phyloP scores from a whole-genome alignment of 2,329 filamentous ascomycete genomes.

The Hypomyces rosellus region DNA sequence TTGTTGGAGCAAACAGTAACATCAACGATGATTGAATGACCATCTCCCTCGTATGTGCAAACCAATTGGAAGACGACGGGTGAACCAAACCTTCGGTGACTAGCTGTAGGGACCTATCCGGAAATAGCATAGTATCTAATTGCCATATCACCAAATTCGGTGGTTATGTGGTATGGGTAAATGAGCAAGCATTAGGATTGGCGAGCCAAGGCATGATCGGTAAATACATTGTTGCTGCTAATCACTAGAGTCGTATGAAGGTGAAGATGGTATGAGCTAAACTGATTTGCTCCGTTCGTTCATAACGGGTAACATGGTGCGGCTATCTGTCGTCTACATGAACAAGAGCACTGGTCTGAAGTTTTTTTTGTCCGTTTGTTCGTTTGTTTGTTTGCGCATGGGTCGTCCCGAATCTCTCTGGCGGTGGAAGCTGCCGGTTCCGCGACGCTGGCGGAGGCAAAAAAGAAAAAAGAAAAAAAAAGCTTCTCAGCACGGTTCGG shows the following conservation, averaged over 20 bases:
- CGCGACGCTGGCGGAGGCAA: conserved; percentile 8
- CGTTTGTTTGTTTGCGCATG: conserved; percentile 3
- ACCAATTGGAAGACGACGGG: background rate
- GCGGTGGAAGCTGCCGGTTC: conserved; percentile 14
- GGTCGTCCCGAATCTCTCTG: conserved; percentile 13
- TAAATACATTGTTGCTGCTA: too few relatives aligned
- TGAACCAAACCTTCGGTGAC: conserved; percentile 6
- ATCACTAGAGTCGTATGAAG: too few relatives aligned
- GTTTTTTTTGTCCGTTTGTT: too few relatives aligned
- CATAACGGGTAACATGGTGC: too few relatives aligned
- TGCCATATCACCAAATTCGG: background rate
- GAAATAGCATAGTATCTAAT: conserved; percentile 5
- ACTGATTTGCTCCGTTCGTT: too few relatives aligned
- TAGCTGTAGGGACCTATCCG: conserved; percentile 1
- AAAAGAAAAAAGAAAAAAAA: background rate
- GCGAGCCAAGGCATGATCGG: too few relatives aligned
- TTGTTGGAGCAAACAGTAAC: too few relatives aligned
- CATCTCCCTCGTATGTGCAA: too few relatives aligned
- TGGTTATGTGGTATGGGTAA: background rate
- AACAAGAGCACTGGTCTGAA: background rate
- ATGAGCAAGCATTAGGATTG: too few relatives aligned
- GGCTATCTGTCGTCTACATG: conserved; percentile 10
- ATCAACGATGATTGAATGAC: too few relatives aligned
- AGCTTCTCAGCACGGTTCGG: conserved; percentile 7
- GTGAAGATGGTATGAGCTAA: too few relatives aligned